These are phyloP conservation scores for Rhizophagus prolifer DNA, from an alignment of 192 early-diverging fungal species.

Conservation along the genomic window DNA sequence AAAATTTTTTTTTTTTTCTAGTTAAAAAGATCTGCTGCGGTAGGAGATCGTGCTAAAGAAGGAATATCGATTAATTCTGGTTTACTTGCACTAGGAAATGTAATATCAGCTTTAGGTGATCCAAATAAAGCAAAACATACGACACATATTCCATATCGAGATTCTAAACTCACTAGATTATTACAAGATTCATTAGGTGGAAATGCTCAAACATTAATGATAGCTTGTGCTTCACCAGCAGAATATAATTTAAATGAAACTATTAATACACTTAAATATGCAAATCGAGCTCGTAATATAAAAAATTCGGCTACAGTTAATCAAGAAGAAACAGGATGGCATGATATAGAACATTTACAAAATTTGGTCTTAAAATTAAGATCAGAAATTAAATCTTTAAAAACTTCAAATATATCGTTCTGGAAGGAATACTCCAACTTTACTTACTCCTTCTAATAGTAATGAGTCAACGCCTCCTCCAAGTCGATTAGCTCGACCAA, in stretches of 20 bases:
- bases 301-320: slow-evolving; percentile 85
- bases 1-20: neutral
- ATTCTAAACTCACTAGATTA: slow-evolving; percentile 96
- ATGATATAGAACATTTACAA: slow-evolving; percentile 65
- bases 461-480: slow-evolving; percentile 8
- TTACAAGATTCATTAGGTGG: slow-evolving; percentile 96
- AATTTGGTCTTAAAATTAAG: slow-evolving; percentile 63
- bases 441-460: slow-evolving; percentile 33
- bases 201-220: slow-evolving; percentile 90
- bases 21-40: slow-evolving; percentile 89
- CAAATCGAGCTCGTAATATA: slow-evolving; percentile 94
- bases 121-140: slow-evolving; percentile 51
- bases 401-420: slow-evolving; percentile 17
- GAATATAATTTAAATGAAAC: slow-evolving; percentile 87
- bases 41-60: slow-evolving; percentile 90
- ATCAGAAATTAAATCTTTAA: slow-evolving; percentile 50
- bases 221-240: slow-evolving; percentile 90
- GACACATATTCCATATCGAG: slow-evolving; percentile 91
- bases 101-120: slow-evolving; percentile 96
- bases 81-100: slow-evolving; percentile 93
- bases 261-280: slow-evolving; percentile 94
- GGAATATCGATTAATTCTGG: slow-evolving; percentile 98
- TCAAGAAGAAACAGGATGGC: slow-evolving; percentile 64
- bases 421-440: slow-evolving; percentile 36
- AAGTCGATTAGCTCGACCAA: neutral